Evolutionary conservation across 192 early-diverging fungal species (phyloP).

Genomic region (Coemansia asiatica): DNA sequence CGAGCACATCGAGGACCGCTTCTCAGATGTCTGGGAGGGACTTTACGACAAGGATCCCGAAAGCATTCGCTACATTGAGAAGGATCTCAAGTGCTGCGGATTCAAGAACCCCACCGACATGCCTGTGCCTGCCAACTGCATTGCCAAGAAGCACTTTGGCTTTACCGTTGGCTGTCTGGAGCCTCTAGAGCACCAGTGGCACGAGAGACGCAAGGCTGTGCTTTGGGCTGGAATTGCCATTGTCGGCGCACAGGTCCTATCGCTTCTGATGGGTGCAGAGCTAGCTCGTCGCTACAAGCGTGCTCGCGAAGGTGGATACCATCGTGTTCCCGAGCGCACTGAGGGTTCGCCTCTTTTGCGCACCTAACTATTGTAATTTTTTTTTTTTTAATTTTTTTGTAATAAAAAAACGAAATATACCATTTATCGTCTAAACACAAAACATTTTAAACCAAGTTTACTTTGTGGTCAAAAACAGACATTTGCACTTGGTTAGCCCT

Average conservation of each 20-base stretch:
- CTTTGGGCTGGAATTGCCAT: conserved; percentile 32
- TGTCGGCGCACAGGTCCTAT: conserved; percentile 36
- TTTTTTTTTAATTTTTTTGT: background rate
- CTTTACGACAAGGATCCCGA: conserved; percentile 57
- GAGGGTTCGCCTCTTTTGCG: conserved; percentile 36
- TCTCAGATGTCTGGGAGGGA: conserved; percentile 53
- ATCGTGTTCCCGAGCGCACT: conserved; percentile 21
- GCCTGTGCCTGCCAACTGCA: conserved; percentile 45
- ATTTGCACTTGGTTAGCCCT: conserved; percentile 31
- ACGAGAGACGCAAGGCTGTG: conserved; percentile 5
- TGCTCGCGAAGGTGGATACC: conserved; percentile 25
- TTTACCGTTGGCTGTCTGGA: conserved; percentile 28
- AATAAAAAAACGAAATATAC: background rate
- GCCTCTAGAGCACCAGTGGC: conserved; percentile 31
- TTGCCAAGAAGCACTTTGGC: conserved; percentile 43
- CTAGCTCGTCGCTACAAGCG: conserved; percentile 40
- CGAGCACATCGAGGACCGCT: conserved; percentile 32
- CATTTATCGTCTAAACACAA: background rate
- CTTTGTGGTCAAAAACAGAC: conserved; percentile 38
- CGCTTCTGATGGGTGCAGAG: conserved; percentile 44
- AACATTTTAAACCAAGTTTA: conserved; percentile 15
- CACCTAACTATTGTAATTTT: conserved; percentile 10
- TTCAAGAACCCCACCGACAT: conserved; percentile 50
- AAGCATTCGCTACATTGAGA: conserved; percentile 50
- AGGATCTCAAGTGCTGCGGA: conserved; percentile 57